These are phyloP conservation scores for Choiromyces venosus DNA, from an alignment of 495 filamentous ascomycete genomes.

Conservation along the genomic window DNA sequence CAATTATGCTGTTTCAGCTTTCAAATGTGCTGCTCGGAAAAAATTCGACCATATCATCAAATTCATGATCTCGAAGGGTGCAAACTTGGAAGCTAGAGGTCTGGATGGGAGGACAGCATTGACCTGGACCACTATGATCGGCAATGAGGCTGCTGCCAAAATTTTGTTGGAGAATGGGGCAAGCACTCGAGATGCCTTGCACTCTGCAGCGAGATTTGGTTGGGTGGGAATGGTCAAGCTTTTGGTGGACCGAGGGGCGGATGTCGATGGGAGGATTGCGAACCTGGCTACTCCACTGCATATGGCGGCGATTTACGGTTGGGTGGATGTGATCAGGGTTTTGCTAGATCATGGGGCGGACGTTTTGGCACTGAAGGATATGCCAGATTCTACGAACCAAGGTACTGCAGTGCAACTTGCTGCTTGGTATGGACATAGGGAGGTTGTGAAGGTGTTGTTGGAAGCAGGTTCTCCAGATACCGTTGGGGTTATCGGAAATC, in stretches of 20 bases:
- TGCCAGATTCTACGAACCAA: not conserved
- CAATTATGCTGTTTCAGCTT: not conserved
- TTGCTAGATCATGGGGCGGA: slow-evolving; percentile 23
- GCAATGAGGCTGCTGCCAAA: not conserved
- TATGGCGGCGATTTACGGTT: slow-evolving; percentile 16
- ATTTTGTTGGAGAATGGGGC: slow-evolving; percentile 11
- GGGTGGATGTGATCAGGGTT: slow-evolving; percentile 12
- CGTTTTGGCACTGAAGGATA: not conserved
- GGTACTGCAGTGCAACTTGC: not conserved
- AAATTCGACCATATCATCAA: not conserved
- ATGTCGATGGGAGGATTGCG: not conserved
- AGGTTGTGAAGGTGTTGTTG: slow-evolving; percentile 1
- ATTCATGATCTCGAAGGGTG: slow-evolving; percentile 1
- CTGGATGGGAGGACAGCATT: not conserved
- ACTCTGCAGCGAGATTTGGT: not conserved
- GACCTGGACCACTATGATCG: not conserved
- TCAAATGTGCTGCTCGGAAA: slow-evolving; percentile 1
- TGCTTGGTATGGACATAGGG: slow-evolving; percentile 1
- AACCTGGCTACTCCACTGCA: slow-evolving; percentile 12
- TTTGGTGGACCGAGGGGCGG: slow-evolving; percentile 14
- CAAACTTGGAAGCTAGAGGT: not conserved
- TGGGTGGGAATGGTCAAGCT: slow-evolving; percentile 8
- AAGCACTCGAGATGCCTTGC: not conserved
- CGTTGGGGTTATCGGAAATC: not conserved
- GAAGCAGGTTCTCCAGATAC: not conserved